Evolutionary conservation across 2,329 filamentous ascomycete genomes (phyloP).

Genomic region (Trichoderma sp.): DNA sequence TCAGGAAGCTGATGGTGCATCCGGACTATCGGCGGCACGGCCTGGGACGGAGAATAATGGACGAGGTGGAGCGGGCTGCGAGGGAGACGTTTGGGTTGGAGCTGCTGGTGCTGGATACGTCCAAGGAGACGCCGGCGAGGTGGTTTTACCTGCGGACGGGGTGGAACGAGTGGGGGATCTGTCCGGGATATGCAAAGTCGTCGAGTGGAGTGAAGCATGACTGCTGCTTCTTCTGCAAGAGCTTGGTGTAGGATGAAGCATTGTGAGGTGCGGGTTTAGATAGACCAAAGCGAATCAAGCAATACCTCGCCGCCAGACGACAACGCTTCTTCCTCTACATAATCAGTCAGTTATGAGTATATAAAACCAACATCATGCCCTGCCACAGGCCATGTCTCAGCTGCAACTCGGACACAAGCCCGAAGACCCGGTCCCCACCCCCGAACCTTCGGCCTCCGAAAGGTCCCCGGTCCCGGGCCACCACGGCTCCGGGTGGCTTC

Average conservation of each 20-base stretch:
- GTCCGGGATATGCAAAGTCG: conserved; percentile 34
- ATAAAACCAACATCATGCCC: too few relatives aligned
- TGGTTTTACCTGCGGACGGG: conserved; percentile 34
- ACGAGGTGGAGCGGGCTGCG: conserved; percentile 33
- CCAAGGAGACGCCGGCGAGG: conserved; percentile 34
- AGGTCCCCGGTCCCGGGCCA: background rate
- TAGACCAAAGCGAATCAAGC: background rate
- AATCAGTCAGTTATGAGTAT: too few relatives aligned
- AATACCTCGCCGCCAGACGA: too few relatives aligned
- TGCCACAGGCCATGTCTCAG: too few relatives aligned
- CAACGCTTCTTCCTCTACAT: too few relatives aligned
- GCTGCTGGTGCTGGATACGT: conserved; percentile 37
- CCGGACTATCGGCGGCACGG: conserved; percentile 32
- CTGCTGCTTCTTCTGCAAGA: conserved; percentile 34
- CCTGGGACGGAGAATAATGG: conserved; percentile 34
- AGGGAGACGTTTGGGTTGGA: conserved; percentile 29
- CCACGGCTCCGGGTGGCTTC: conserved; percentile 7
- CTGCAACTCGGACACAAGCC: too few relatives aligned
- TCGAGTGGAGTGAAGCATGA: conserved; percentile 32
- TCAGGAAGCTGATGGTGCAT: conserved; percentile 37
- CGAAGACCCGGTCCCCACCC: background rate
- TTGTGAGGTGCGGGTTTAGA: too few relatives aligned
- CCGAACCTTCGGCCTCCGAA: background rate
- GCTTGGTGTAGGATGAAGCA: background rate
- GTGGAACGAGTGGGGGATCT: conserved; percentile 38